These are phyloP conservation scores for Conidiobolus incongruus DNA, from an alignment of 371 early-diverging fungal genomes.

Conservation along the genomic window DNA sequence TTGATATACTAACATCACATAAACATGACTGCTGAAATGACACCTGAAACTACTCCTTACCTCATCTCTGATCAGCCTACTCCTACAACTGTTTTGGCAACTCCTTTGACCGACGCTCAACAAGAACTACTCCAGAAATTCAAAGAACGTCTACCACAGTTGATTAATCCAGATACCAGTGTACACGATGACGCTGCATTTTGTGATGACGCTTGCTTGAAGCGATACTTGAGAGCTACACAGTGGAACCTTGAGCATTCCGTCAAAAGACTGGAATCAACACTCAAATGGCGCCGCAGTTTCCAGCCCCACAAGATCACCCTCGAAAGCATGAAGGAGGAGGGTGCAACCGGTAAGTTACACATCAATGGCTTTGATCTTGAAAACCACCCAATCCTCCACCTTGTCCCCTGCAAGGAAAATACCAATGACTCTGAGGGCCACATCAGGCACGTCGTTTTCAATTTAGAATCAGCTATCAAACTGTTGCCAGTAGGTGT, in stretches of 20 bases:
- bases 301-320: conserved; percentile 45
- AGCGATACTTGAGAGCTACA: conserved; percentile 53
- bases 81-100: too few species aligned
- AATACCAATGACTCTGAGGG: conserved; percentile 56
- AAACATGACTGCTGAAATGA: too few species aligned
- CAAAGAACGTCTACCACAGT: too few species aligned
- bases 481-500: conserved; percentile 53
- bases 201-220: conserved; percentile 21
- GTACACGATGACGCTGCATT: background rate
- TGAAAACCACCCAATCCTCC: conserved; percentile 39
- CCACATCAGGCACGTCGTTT: conserved; percentile 58
- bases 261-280: conserved; percentile 30
- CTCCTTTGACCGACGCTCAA: too few species aligned
- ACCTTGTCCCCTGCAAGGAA: conserved; percentile 48
- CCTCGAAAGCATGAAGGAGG: conserved; percentile 7
- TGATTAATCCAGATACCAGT: too few species aligned
- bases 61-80: too few species aligned
- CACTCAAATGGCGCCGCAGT: conserved; percentile 49
- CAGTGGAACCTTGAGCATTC: conserved; percentile 44
- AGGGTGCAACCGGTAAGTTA: conserved; percentile 61
- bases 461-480: conserved; percentile 48
- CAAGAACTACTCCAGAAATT: too few species aligned
- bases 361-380: conserved; percentile 52
- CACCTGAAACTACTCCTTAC: too few species aligned
- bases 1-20: too few species aligned